A percentile compares a stretch with the other conserved stretches of the same genome.
phyloP scores from a whole-genome alignment of 2,329 filamentous ascomycete species.

The Trichoderma sp. region DNA sequence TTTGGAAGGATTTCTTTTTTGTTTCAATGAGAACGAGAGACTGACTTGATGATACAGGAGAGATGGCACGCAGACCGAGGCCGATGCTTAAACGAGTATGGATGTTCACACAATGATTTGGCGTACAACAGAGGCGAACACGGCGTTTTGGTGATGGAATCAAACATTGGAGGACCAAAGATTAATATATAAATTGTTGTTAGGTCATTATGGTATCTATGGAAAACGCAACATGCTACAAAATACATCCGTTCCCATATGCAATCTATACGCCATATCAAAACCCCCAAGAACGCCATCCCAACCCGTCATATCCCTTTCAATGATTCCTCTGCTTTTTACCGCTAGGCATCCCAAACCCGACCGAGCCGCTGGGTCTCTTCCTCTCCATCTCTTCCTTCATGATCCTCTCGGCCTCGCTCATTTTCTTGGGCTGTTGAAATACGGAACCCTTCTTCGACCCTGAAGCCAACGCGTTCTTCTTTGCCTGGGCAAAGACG shows the following conservation, averaged over 20 bases:
- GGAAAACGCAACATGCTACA: neutral
- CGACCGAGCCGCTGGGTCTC: slow-evolving; percentile 49
- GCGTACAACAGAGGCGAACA: slow-evolving; percentile 30
- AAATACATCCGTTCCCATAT: neutral
- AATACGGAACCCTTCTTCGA: slow-evolving; percentile 60
- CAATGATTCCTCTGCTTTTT: slow-evolving; percentile 50
- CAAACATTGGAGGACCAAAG: neutral
- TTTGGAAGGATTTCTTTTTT: slow-evolving; percentile 25
- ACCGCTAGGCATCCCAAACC: slow-evolving; percentile 45
- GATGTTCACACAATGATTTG: slow-evolving; percentile 14
- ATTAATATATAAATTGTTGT: neutral
- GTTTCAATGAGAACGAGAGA: neutral
- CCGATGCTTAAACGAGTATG: slow-evolving; percentile 34
- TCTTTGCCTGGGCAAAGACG: slow-evolving; percentile 66
- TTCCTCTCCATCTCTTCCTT: slow-evolving; percentile 76
- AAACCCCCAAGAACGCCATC: neutral
- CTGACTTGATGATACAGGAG: slow-evolving; percentile 42
- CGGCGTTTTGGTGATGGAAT: slow-evolving; percentile 31
- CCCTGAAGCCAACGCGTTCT: slow-evolving; percentile 63
- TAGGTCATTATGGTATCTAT: slow-evolving; percentile 22
- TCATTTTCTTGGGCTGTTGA: slow-evolving; percentile 76
- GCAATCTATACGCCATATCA: neutral
- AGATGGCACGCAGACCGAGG: slow-evolving; percentile 55
- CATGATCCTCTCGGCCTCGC: slow-evolving; percentile 86
- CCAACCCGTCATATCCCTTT: neutral